Evolutionary conservation across 1,139 yeast genomes (phyloP).

Genomic region (Scheffersomyces titani): DNA sequence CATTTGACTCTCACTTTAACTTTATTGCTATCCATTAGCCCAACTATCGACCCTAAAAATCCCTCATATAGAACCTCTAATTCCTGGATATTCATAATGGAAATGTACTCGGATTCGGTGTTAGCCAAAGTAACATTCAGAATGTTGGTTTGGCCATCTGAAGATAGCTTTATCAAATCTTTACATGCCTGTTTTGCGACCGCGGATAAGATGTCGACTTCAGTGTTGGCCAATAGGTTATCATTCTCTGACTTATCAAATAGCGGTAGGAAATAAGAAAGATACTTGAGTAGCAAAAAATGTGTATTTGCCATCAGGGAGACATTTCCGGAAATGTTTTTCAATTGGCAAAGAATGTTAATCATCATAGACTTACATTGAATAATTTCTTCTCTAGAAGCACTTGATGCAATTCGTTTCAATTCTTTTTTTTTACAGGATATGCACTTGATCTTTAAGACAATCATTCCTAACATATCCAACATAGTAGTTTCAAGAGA

Average conservation of each 20-base stretch:
- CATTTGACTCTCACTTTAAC: constrained; percentile 67
- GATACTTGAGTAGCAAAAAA: not conserved
- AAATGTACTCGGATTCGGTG: constrained; percentile 9
- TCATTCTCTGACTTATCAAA: not conserved
- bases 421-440: not conserved
- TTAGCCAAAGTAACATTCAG: not conserved
- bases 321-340: not conserved
- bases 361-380: not conserved
- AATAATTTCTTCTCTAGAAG: not conserved
- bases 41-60: constrained; percentile 51
- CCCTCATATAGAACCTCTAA: constrained; percentile 51
- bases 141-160: not conserved
- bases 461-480: constrained; percentile 56
- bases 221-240: constrained; percentile 8
- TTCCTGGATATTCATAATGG: constrained; percentile 26
- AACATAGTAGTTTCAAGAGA: constrained; percentile 50
- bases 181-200: not conserved
- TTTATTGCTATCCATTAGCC: constrained; percentile 51
- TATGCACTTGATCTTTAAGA: constrained; percentile 32
- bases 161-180: not conserved
- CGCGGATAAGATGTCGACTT: constrained; percentile 3
- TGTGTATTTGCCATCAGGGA: not conserved
- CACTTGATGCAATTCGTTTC: not conserved
- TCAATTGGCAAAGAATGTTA: not conserved
- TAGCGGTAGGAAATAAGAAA: not conserved